A percentile compares a stretch with the other conserved stretches of the same genome.
phyloP scores from a whole-genome alignment of 306 rosid genomes.

The Acacia melanoxylon region DNA sequence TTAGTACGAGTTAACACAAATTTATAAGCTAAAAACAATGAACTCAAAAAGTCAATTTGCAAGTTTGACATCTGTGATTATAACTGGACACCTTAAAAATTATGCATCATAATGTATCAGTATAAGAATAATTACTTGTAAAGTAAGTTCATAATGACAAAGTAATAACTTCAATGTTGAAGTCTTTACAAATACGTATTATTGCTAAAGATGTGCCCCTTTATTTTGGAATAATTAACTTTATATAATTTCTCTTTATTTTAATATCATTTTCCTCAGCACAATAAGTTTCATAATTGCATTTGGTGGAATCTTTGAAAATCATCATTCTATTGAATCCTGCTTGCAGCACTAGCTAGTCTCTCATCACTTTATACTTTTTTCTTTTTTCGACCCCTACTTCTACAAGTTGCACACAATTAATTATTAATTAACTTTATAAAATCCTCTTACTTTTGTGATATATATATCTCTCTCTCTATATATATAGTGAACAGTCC shows the following conservation, averaged over 20 bases:
- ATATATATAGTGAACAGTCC: background rate
- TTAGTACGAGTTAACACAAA: no score
- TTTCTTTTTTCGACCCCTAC: background rate
- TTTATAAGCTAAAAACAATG: no score
- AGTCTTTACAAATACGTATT: background rate
- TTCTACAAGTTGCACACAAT: background rate
- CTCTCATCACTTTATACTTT: background rate
- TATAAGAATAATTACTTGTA: background rate
- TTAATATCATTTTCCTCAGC: background rate
- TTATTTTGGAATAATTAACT: constrained; percentile 13
- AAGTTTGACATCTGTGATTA: no score
- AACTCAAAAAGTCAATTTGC: no score
- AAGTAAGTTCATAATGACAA: background rate
- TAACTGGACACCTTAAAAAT: background rate
- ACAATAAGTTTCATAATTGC: background rate
- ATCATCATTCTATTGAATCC: background rate
- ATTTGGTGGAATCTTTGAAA: background rate
- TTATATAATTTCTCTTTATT: background rate
- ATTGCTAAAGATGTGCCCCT: background rate
- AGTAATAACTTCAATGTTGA: background rate
- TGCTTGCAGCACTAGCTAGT: background rate
- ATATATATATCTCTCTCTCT: background rate
- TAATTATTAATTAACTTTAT: background rate
- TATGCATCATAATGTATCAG: background rate
- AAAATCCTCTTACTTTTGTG: background rate